Conservation (phyloP, 2,329 filamentous ascomycete species). For the Penicillium expansum region DNA sequence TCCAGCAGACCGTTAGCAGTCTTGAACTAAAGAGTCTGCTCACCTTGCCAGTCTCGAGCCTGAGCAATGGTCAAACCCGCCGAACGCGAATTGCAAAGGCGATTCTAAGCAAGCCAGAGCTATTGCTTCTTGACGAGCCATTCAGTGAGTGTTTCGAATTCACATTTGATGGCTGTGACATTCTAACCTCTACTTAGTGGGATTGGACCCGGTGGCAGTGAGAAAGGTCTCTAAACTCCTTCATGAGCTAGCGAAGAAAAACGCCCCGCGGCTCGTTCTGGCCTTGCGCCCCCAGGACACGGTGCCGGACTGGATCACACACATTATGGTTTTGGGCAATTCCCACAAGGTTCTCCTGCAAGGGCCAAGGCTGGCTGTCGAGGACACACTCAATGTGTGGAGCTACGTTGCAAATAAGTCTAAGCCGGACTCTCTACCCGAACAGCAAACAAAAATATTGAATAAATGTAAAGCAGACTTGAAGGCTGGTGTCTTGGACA, state of each 20-base stretch:
- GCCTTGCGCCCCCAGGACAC: constrained; percentile 80
- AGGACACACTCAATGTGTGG: constrained; percentile 41
- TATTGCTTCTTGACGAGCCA: constrained; percentile 85
- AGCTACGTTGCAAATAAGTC: constrained; percentile 13
- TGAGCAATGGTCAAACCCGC: constrained; percentile 91
- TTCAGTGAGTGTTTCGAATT: constrained; percentile 59
- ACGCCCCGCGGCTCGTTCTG: constrained; percentile 70
- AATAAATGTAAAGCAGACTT: constrained; percentile 15
- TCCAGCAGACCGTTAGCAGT: constrained; percentile 66
- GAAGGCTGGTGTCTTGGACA: constrained; percentile 23
- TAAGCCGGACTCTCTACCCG: background rate
- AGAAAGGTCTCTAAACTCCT: constrained; percentile 69
- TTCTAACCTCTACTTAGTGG: constrained; percentile 55
- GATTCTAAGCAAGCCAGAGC: constrained; percentile 71
- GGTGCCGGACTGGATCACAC: constrained; percentile 86
- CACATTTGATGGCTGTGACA: background rate
- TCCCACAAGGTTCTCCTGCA: constrained; percentile 64
- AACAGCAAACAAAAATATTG: constrained; percentile 11
- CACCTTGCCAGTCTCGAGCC: constrained; percentile 77
- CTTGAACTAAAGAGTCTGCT: constrained; percentile 68
- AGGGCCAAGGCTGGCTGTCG: constrained; percentile 63
- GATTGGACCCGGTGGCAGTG: constrained; percentile 81
- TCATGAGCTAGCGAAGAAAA: constrained; percentile 62
- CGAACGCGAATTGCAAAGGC: constrained; percentile 85
- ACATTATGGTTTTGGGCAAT: constrained; percentile 69